Evolutionary conservation across 352 stramenopile species (phyloP).

Genomic region (Pythium biforme): DNA sequence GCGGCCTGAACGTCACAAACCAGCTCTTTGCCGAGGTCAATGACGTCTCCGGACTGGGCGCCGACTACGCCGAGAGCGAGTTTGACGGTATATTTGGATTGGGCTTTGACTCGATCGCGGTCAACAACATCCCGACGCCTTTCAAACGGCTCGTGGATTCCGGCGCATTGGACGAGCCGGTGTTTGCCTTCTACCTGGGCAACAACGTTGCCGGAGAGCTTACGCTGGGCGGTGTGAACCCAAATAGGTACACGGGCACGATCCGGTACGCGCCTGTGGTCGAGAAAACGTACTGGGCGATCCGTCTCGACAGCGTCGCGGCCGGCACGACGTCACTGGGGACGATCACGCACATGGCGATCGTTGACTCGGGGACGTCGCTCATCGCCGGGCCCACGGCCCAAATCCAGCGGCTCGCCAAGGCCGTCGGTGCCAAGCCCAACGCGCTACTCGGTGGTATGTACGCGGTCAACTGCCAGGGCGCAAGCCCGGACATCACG

Average conservation of each 20-base stretch:
- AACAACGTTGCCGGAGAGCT: slow-evolving; percentile 74
- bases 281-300: slow-evolving; percentile 60
- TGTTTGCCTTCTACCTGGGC: slow-evolving; percentile 97
- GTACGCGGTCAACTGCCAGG: slow-evolving; percentile 94
- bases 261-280: slow-evolving; percentile 87
- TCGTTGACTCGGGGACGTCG: slow-evolving; percentile 96
- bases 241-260: slow-evolving; percentile 92
- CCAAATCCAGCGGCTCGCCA: slow-evolving; percentile 85
- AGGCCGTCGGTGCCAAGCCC: slow-evolving; percentile 84
- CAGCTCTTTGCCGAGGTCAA: slow-evolving; percentile 96
- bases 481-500: slow-evolving; percentile 86
- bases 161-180: slow-evolving; percentile 77
- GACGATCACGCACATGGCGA: slow-evolving; percentile 46
- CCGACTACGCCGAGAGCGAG: slow-evolving; percentile 92
- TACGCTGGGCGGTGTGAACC: slow-evolving; percentile 80
- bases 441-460: slow-evolving; percentile 29
- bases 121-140: slow-evolving; percentile 89
- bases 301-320: slow-evolving; percentile 25
- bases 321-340: slow-evolving; percentile 35
- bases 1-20: slow-evolving; percentile 53
- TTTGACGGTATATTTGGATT: slow-evolving; percentile 98
- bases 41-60: slow-evolving; percentile 92
- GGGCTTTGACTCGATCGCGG: slow-evolving; percentile 92
- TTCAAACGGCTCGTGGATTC: slow-evolving; percentile 93
- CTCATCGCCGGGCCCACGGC: slow-evolving; percentile 92